phyloP scores from a whole-genome alignment of 805 yeast species.

The Cyberlindnera saturnus region DNA sequence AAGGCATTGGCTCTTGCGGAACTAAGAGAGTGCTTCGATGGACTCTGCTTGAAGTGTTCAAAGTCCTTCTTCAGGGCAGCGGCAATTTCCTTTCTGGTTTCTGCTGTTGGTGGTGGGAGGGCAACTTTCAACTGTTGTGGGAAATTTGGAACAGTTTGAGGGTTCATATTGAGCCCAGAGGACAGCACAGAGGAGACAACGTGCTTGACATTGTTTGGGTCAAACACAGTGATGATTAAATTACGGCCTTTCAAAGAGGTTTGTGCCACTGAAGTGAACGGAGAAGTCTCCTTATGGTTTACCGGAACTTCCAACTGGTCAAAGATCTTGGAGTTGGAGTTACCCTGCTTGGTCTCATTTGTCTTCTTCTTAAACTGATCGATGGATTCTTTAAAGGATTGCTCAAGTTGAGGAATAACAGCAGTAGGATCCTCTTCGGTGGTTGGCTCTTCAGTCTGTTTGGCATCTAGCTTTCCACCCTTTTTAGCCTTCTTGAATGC shows the following conservation, averaged over 20 bases:
- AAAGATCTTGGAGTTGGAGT: constrained; percentile 60
- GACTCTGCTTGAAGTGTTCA: constrained; percentile 55
- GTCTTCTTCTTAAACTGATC: constrained; percentile 49
- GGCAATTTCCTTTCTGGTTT: constrained; percentile 46
- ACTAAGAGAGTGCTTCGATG: constrained; percentile 42
- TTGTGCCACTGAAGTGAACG: constrained; percentile 63
- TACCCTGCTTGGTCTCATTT: constrained; percentile 63
- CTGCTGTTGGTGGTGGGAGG: constrained; percentile 70
- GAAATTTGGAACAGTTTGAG: constrained; percentile 68
- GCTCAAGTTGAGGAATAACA: constrained; percentile 12
- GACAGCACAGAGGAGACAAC: constrained; percentile 67
- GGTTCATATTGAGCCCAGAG: constrained; percentile 68
- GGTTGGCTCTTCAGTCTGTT: constrained; percentile 2
- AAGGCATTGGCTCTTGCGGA: constrained; percentile 53
- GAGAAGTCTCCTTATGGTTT: constrained; percentile 37
- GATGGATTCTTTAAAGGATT: constrained; percentile 39
- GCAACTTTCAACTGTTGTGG: constrained; percentile 69
- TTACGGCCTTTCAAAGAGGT: constrained; percentile 64
- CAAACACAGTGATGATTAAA: constrained; percentile 79
- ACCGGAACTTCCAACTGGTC: constrained; percentile 49
- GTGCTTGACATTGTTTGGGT: constrained; percentile 65
- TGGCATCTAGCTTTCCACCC: constrained; percentile 4
- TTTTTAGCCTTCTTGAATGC: constrained; percentile 17
- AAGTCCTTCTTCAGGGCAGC: constrained; percentile 59
- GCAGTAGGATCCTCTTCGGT: constrained; percentile 17